Conservation (phyloP, 23 red algal genomes). For the Chondrus crispus region DNA sequence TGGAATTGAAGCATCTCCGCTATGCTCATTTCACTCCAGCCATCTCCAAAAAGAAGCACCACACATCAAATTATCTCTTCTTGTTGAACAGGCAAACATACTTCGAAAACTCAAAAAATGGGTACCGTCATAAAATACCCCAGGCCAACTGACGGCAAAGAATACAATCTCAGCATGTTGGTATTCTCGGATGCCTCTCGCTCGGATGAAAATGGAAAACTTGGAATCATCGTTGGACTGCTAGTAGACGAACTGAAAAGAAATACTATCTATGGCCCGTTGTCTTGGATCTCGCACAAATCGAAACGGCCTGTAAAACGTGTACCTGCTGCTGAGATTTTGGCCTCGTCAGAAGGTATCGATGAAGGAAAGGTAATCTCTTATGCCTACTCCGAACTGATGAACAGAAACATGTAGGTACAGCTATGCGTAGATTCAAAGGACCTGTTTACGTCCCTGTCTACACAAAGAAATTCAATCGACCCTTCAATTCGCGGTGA, state of each 20-base stretch:
- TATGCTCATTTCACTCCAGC: not conserved
- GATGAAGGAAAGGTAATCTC: not conserved
- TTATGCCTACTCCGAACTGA: not conserved
- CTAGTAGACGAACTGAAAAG: not conserved
- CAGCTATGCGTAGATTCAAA: not conserved
- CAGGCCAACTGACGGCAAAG: not conserved
- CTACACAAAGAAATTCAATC: not conserved
- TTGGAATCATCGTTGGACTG: not conserved
- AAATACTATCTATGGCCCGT: not conserved
- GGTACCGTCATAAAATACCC: not conserved
- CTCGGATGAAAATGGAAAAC: not conserved
- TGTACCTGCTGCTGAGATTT: not conserved
- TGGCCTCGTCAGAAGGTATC: not conserved
- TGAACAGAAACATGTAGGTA: not conserved
- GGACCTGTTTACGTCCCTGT: not conserved
- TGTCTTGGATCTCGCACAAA: not conserved
- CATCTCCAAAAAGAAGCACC: not conserved
- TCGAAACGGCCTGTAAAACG: not conserved
- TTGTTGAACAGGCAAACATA: not conserved
- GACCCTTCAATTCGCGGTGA: not conserved
- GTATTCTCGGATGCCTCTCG: not conserved
- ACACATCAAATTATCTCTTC: not conserved
- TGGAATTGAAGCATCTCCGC: not conserved
- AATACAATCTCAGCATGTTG: not conserved
- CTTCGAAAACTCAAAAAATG: constrained; percentile 11